Evolutionary conservation across 192 early-diverging fungal species (phyloP), one percentile per base, ranked within the genome.

Genomic region (Coemansia sp.): DNA sequence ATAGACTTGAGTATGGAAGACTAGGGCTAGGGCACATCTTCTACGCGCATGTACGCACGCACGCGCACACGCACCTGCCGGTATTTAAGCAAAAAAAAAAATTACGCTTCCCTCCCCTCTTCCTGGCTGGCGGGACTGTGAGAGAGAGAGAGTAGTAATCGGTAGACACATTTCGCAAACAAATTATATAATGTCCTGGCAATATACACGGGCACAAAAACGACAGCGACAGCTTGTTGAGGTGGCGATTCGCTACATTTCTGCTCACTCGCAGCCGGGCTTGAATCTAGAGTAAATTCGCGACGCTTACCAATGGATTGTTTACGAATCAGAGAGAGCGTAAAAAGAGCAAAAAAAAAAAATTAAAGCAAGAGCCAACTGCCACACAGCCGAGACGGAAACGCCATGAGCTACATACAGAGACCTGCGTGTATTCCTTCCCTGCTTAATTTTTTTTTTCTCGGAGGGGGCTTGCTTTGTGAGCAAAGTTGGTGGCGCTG

Each of bases 321-420:
- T 67, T 67, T 38, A 59, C 65, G 63, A 72, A 66, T 66, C 54
- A 20, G 15, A 34, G 22, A 34, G 41, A 70, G 22, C 31, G 43
- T 24, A 46, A 63, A 47, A 54, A 71, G 43, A 62, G 16, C 36
- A 40, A 22, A 13, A 55, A 57, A 13, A 55, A 57, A 63, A 12
- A 42, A 34, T 16, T 18, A 65, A 66, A 20, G 44, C 64, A 9
- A 52, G 57, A 33, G 16, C 15, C 13, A 3, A 31, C 57, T 7
- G 57, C 24, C 31, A 34, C 29, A 34, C 13, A 7, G 5, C 33
- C 33, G 10, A 31, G 18, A 29, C 13, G 57, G 29, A 59, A 33
- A 4, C 18, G 27, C 24, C 24, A 59, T 16, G 57, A 13, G 29
- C n/a, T 8, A 31, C 20, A 54, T 29, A 29, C 29, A 29, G 1